Evolutionary conservation across 2,329 filamentous ascomycete genomes (phyloP), one percentile per base, ranked within the genome.

Genomic region (Cercospora nicotianae): DNA sequence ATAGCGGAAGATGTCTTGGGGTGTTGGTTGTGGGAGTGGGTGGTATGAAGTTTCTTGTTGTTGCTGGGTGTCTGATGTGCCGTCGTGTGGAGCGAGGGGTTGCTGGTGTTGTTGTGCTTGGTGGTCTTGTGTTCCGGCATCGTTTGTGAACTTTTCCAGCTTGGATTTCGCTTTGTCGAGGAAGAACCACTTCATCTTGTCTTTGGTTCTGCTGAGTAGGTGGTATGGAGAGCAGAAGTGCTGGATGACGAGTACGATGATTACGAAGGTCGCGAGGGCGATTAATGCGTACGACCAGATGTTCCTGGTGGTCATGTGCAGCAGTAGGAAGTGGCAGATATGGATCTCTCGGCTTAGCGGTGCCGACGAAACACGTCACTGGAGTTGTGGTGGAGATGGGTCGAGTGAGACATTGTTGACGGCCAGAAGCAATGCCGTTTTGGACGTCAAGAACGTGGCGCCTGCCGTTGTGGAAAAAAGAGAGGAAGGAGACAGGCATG

Each of bases 1-100:
- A 72, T 88, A 89, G 61, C 85, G 81, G 30, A 84, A 75, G 20
- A 87, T 79, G 62, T 80, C 82, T 64, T 77, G 72, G 1, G 75
- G 64, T 5, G 79, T 80, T 5, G 81, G 80, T 67, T 63, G 75
- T 72, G 68, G 78, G 67, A 85, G 60, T 53, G 64, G 30, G 5
- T 31, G 31, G 55, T 31, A 59, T 12, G 55, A 59, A n/a, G 63
- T 48, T 51, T 73, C 45, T 36, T 36, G 67, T 45, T 69, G 69
- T 48, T 63, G 71, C 51, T 70, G 67, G 23, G 9, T 3, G 30
- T 74, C 71, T 8, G 63, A 62, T 60, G 63, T 55, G 26, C 31
- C 42, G 48, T 63, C 45, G n/a, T 53, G 30, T 30, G 28, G 20
- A 48, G 30, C 31, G 33, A 58, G n/a, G 9, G 53, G 26, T 20